phyloP scores from a whole-genome alignment of 148 eudicot species.

The Polygonum maritimum region DNA sequence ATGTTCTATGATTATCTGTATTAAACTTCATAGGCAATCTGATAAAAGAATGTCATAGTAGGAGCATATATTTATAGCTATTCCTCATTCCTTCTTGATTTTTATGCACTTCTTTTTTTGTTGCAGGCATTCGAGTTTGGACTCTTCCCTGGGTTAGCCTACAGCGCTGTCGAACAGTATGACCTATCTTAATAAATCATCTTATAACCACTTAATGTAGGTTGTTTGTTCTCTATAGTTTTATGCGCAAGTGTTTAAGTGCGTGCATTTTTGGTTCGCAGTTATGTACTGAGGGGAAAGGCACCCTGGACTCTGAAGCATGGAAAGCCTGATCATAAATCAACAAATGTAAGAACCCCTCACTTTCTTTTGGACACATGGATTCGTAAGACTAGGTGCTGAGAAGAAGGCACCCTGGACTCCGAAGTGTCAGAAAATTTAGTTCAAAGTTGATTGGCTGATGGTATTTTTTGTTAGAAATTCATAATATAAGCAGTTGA shows the following conservation, averaged over 20 bases:
- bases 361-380: neutral
- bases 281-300: conserved; percentile 72
- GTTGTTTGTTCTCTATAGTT: neutral
- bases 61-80: neutral
- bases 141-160: conserved; percentile 76
- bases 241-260: neutral
- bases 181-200: conserved; percentile 9
- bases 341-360: conserved; percentile 49
- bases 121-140: conserved; percentile 89
- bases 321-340: conserved; percentile 83
- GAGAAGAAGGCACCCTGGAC: neutral
- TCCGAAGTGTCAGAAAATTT: neutral
- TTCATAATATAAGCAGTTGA: neutral
- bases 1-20: neutral
- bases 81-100: neutral
- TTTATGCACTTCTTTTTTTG: neutral
- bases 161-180: conserved; percentile 83
- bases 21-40: neutral
- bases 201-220: neutral
- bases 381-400: neutral
- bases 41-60: neutral
- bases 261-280: conserved; percentile 20
- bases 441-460: neutral
- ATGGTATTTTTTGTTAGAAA: neutral
- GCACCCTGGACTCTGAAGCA: conserved; percentile 80